Percentiles rank a stretch among this genome's conserved stretches.
These are phyloP conservation scores for Simplicillium sp. DNA, from an alignment of 2,329 filamentous ascomycete species.

Conservation along the genomic window DNA sequence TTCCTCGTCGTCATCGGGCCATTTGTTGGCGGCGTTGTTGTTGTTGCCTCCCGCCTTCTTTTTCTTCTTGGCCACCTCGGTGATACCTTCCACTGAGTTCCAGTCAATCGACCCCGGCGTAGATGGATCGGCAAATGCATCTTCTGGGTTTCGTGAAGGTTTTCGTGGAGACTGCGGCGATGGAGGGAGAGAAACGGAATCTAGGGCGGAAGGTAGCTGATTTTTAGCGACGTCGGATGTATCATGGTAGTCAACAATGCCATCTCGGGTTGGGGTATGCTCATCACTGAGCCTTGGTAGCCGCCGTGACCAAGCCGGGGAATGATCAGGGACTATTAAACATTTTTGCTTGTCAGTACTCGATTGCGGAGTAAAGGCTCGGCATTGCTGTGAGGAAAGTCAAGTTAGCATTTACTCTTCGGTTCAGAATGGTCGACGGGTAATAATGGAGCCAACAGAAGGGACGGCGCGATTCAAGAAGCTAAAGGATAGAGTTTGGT, in stretches of 20 bases:
- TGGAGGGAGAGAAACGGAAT: neutral
- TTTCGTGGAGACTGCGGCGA: neutral
- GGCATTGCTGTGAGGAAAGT: too few species aligned
- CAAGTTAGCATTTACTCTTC: too few species aligned
- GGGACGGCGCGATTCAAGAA: too few species aligned
- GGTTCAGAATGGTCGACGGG: too few species aligned
- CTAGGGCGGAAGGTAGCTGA: conserved; percentile 1
- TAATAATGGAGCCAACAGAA: too few species aligned
- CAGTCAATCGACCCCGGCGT: conserved; percentile 14
- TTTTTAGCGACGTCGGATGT: neutral
- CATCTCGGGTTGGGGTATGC: neutral
- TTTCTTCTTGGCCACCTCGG: conserved; percentile 12
- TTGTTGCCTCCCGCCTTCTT: conserved; percentile 3
- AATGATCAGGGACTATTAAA: conserved; percentile 4
- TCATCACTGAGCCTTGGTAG: conserved; percentile 2
- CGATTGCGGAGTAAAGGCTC: too few species aligned
- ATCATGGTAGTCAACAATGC: neutral
- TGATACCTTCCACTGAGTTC: conserved; percentile 9
- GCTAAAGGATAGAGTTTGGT: too few species aligned
- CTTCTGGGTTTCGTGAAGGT: conserved; percentile 1
- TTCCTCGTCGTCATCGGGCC: conserved; percentile 7
- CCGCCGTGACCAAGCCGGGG: conserved; percentile 3
- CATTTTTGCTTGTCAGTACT: neutral
- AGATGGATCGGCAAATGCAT: conserved; percentile 10
- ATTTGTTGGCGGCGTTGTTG: conserved; percentile 3